A percentile compares a stretch with the other conserved stretches of the same genome.
phyloP scores from a whole-genome alignment of 2,329 filamentous ascomycete species.

The Botrytis medusae region DNA sequence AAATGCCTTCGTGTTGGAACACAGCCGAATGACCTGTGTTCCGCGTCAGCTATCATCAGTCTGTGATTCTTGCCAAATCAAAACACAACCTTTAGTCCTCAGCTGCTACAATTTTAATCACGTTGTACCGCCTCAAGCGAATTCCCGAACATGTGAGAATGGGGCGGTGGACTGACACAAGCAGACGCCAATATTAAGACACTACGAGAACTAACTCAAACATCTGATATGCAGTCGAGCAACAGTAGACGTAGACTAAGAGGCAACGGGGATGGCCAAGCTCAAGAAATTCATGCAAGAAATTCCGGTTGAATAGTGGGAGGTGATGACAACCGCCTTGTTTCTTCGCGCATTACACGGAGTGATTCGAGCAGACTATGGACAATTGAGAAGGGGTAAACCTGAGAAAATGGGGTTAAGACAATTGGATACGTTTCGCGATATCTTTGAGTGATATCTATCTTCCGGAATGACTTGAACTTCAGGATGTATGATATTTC shows the following conservation, averaged over 20 bases:
- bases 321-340: neutral
- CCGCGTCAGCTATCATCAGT: slow-evolving; percentile 2
- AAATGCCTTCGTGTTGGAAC: slow-evolving; percentile 4
- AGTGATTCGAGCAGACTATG: neutral
- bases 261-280: neutral
- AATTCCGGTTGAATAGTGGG: neutral
- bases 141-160: neutral
- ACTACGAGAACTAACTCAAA: neutral
- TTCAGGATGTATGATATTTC: neutral
- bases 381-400: neutral
- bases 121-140: slow-evolving; percentile 1
- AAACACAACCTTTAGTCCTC: neutral
- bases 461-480: neutral
- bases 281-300: neutral
- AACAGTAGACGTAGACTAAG: neutral
- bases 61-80: slow-evolving; percentile 9
- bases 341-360: neutral
- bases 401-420: neutral
- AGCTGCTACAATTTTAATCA: slow-evolving; percentile 5
- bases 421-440: neutral
- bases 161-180: neutral
- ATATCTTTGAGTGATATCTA: neutral
- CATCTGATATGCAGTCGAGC: neutral
- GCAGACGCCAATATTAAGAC: neutral
- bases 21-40: slow-evolving; percentile 10